Evolutionary conservation across 306 rosid species (phyloP).

Genomic region (Prunus mira): DNA sequence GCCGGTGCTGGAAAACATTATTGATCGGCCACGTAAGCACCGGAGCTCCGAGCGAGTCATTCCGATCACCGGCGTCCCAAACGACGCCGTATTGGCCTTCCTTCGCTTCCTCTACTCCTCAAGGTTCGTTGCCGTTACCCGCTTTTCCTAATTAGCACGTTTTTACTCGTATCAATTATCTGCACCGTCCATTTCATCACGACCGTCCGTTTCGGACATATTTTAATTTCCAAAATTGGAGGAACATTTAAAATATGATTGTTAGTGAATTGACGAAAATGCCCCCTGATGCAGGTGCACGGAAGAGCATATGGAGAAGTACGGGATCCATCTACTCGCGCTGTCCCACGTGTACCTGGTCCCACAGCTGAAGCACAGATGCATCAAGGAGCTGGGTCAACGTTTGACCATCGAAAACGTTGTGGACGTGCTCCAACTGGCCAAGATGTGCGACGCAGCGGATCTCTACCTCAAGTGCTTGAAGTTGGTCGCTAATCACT

Average conservation of each 20-base stretch:
- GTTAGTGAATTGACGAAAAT: conserved; percentile 30
- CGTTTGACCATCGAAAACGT: conserved; percentile 67
- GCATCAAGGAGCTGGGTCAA: conserved; percentile 51
- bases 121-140: conserved; percentile 37
- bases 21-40: conserved; percentile 64
- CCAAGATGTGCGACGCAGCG: conserved; percentile 84
- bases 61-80: conserved; percentile 81
- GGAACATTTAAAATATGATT: not conserved
- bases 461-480: conserved; percentile 80
- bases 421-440: conserved; percentile 83
- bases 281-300: conserved; percentile 45
- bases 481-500: conserved; percentile 54
- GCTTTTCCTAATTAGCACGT: not conserved
- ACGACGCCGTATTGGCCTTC: conserved; percentile 66
- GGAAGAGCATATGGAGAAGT: conserved; percentile 63
- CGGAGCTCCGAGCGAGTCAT: conserved; percentile 57
- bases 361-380: conserved; percentile 71
- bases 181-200: not conserved
- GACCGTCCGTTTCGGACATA: not conserved
- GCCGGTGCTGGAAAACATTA: conserved; percentile 67
- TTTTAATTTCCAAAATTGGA: not conserved
- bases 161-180: not conserved
- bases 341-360: conserved; percentile 82
- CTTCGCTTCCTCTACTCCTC: conserved; percentile 62
- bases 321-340: conserved; percentile 74